These are phyloP conservation scores for Corchorus olitorius DNA, from an alignment of 345 rosid genomes.

Conservation along the genomic window DNA sequence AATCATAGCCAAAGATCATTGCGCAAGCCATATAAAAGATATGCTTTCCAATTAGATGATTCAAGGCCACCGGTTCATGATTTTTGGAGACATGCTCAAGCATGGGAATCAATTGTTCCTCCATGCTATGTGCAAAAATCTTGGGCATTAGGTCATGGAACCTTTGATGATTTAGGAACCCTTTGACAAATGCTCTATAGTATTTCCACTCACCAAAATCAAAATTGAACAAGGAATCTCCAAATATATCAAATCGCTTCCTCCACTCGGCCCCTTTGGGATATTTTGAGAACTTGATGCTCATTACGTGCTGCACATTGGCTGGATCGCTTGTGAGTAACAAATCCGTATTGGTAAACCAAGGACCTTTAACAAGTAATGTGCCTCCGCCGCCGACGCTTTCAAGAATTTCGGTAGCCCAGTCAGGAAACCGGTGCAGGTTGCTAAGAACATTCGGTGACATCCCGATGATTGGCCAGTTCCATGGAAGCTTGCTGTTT, in stretches of 20 bases:
- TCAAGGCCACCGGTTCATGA: conserved; percentile 11
- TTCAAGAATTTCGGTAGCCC: neutral
- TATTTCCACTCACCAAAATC: neutral
- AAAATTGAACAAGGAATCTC: conserved; percentile 7
- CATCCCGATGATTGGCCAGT: neutral
- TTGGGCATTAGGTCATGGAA: neutral
- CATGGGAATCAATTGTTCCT: conserved; percentile 20
- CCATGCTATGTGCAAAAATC: neutral
- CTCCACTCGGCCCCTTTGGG: conserved; percentile 10
- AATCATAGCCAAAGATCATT: conserved; percentile 15
- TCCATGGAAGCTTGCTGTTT: neutral
- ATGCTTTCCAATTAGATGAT: conserved; percentile 20
- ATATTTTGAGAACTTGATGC: neutral
- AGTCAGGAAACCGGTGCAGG: neutral
- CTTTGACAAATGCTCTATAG: neutral
- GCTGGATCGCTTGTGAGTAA: conserved; percentile 11
- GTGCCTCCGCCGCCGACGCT: conserved; percentile 1
- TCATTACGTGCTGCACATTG: conserved; percentile 5
- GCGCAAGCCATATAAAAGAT: conserved; percentile 12
- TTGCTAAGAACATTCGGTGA: neutral
- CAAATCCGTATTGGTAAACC: neutral
- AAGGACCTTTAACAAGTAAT: neutral
- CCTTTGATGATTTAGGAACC: neutral
- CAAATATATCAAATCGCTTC: conserved; percentile 18
- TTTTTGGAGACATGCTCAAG: conserved; percentile 12